Evolutionary conservation across 768 basidiomycete species (phyloP).

Genomic region (Auricularia sp.): DNA sequence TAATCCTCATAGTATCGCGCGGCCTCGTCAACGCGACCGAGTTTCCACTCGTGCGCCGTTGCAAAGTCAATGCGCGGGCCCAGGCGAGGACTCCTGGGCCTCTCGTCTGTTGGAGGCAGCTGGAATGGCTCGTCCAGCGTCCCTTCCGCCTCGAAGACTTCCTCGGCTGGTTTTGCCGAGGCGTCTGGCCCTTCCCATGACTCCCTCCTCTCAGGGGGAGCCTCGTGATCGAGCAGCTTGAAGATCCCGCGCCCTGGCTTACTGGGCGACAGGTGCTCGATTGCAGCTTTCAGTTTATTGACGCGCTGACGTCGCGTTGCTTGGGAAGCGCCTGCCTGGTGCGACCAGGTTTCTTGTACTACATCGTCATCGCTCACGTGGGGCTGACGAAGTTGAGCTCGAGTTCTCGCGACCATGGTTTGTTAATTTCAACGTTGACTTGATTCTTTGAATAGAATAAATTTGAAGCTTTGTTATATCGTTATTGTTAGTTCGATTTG

Average conservation of each 20-base stretch:
- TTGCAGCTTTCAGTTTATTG: neutral
- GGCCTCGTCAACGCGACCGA: neutral
- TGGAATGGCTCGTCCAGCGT: neutral
- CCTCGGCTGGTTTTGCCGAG: neutral
- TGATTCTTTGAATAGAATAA: no score
- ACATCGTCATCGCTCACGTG: no score
- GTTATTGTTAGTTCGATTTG: no score
- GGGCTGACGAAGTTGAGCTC: no score
- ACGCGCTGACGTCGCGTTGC: neutral
- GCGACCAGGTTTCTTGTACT: no score
- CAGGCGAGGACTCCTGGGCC: neutral
- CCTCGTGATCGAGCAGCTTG: neutral
- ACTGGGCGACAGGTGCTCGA: neutral
- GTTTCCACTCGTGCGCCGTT: neutral
- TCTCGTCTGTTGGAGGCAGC: neutral
- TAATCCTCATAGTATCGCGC: neutral
- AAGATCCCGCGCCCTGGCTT: neutral
- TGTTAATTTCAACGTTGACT: no score
- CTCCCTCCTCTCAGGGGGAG: neutral
- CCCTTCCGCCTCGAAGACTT: neutral
- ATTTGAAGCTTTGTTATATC: no score
- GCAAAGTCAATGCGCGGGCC: neutral
- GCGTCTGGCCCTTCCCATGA: neutral
- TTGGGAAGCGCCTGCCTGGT: no score
- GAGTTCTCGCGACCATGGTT: no score